Base-by-base conservation (phyloP, 768 basidiomycete genomes). In the Asterophora parasitica region DNA sequence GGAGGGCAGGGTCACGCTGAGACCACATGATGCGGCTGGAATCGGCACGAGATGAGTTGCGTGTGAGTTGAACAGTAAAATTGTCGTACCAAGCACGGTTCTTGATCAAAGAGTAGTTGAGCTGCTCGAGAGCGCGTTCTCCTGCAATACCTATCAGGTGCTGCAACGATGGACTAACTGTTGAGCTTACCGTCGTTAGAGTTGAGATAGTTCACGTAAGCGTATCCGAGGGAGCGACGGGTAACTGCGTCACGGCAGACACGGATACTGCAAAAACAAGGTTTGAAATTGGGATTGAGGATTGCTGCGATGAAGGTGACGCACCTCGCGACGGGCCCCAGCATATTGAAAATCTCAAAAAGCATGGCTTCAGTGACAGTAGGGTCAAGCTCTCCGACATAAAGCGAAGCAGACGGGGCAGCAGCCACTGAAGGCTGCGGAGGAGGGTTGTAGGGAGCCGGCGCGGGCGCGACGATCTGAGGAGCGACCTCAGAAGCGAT, bases 311-410 rank as follows among this genome's bases (percentile, higher is more conserved):
- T 28, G 11, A 7, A 27, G 23, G 44, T 28, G 3, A 32, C 84
- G 53, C 52, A 91, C 92, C 92, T 94, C 39, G 93, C 93, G 57
- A 99, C 96, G 42, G 95, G 96, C 43, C 96, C 96, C 71, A 98
- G 92, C 91, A 97, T 95, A 70, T 96, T 96, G 78, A 99, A 99
- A 66, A 99, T 98, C 77, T 99, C 96, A 65, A 98, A 99, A 41
- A 99, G 82, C 92, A 97, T 97, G 49, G 96, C 95, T 77, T 99
- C 96, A 30, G 94, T 91, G 70, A 99, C 96, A 56, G 89, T 87
- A 59, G 90, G 86, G 72, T 98, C 96, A 58, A 99, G 87, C 74
- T 99, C 96, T 49, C 96, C 96, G 54, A 99, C 96, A 71, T 99
- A 99, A 59, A 99, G 88, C 48, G 93, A 96, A 16, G 89, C 90